Percentiles rank a stretch among this genome's conserved stretches.
phyloP scores from a whole-genome alignment of 345 rosid species.

The Garcia nutans region DNA sequence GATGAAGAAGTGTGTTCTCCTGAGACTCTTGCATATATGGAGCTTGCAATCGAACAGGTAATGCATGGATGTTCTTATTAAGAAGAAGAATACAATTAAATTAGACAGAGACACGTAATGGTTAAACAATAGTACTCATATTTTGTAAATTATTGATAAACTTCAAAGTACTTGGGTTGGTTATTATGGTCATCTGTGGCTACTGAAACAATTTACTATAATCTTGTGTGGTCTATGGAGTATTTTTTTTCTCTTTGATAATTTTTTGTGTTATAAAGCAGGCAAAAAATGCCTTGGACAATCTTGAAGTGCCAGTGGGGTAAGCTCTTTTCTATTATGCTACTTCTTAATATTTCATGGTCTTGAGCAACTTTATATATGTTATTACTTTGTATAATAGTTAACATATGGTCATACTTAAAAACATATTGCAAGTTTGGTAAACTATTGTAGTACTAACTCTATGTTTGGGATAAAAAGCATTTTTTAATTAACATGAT shows the following conservation, averaged over 20 bases:
- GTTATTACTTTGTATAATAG: too few species aligned
- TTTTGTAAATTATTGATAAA: too few species aligned
- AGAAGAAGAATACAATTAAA: background rate
- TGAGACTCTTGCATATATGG: constrained; percentile 12
- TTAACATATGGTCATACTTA: background rate
- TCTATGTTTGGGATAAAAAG: background rate
- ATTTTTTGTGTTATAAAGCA: constrained; percentile 18
- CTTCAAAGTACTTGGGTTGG: too few species aligned
- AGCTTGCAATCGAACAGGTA: constrained; percentile 22
- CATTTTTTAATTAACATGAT: background rate
- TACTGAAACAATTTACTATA: too few species aligned
- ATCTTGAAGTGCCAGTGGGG: constrained; percentile 89
- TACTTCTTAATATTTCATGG: background rate
- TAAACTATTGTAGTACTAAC: background rate
- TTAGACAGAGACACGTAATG: background rate
- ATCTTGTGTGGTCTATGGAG: background rate
- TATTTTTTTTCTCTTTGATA: background rate
- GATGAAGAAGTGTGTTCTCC: constrained; percentile 4
- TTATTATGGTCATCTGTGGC: too few species aligned
- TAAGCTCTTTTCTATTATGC: constrained; percentile 22
- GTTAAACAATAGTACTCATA: too few species aligned
- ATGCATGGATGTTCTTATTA: background rate
- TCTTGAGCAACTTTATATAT: background rate
- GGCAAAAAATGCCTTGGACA: constrained; percentile 76
- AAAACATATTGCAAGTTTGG: background rate